Percentiles rank a stretch among this genome's conserved stretches.
Conservation (phyloP, 2,329 filamentous ascomycete genomes). For the Colletotrichum simmondsii region DNA sequence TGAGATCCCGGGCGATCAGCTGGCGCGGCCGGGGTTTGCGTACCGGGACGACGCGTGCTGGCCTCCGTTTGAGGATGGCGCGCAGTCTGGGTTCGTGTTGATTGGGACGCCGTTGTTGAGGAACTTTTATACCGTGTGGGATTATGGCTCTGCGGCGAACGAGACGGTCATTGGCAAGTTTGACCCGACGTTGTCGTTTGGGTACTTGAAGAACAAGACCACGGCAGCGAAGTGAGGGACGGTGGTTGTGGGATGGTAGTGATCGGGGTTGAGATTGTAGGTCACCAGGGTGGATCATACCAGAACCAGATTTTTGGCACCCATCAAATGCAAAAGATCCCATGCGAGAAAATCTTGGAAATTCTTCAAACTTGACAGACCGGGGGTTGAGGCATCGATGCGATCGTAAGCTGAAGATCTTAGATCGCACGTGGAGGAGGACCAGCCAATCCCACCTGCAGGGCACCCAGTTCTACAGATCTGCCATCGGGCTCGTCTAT, state of each 20-base stretch:
- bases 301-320: not conserved
- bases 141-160: conserved; percentile 40
- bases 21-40: conserved; percentile 46
- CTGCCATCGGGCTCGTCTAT: not conserved
- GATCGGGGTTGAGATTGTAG: not conserved
- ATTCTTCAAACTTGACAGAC: not conserved
- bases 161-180: not conserved
- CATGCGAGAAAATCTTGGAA: not conserved
- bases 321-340: not conserved
- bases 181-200: conserved; percentile 38
- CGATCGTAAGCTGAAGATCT: conserved; percentile 13
- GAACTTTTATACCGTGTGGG: conserved; percentile 47
- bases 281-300: not conserved
- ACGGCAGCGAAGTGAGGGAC: not conserved
- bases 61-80: conserved; percentile 45
- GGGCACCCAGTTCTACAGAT: no score
- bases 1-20: conserved; percentile 45
- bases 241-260: not conserved
- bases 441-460: not conserved
- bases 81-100: conserved; percentile 39
- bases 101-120: conserved; percentile 42
- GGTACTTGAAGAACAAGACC: conserved; percentile 36
- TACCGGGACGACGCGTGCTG: conserved; percentile 46
- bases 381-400: not conserved
- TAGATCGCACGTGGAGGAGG: conserved; percentile 13